phyloP scores from a whole-genome alignment of 1,139 yeast species.

The Saccharomyces hybrid region DNA sequence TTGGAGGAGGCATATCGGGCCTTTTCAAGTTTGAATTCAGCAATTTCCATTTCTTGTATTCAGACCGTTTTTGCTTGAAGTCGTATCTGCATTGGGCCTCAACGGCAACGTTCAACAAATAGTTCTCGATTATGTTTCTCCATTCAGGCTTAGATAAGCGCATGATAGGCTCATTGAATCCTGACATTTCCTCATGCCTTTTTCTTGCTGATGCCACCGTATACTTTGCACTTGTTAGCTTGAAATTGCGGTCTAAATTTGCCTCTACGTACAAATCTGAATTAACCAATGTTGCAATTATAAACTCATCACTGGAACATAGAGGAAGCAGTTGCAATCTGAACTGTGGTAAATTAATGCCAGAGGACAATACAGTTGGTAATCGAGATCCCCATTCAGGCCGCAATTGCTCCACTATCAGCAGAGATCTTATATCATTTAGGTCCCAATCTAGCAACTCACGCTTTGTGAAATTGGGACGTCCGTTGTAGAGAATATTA shows the following conservation, averaged over 20 bases:
- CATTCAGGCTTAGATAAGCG: no score
- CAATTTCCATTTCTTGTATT: no score
- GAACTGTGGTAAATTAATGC: slow-evolving; percentile 22
- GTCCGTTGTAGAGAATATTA: slow-evolving; percentile 40
- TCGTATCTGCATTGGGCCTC: no score
- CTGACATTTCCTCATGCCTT: slow-evolving; percentile 36
- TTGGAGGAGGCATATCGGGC: no score
- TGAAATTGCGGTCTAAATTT: slow-evolving; percentile 43
- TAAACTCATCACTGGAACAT: slow-evolving; percentile 41
- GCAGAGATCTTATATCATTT: slow-evolving; percentile 54
- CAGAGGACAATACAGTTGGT: slow-evolving; percentile 36
- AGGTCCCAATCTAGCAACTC: slow-evolving; percentile 56
- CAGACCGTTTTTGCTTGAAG: no score
- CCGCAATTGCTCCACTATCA: slow-evolving; percentile 42
- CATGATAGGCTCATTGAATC: slow-evolving; percentile 5
- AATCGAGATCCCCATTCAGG: slow-evolving; percentile 48
- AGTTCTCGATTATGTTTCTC: no score
- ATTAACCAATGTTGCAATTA: slow-evolving; percentile 42
- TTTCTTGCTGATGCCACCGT: slow-evolving; percentile 51
- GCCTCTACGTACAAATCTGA: slow-evolving; percentile 57
- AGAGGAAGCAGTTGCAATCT: slow-evolving; percentile 44
- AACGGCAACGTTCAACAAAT: no score
- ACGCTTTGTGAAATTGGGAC: slow-evolving; percentile 54
- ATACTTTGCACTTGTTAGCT: slow-evolving; percentile 50
- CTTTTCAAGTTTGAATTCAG: no score